Evolutionary conservation across 1,284 basidiomycete genomes (phyloP), one percentile per base, ranked within the genome.

Genomic region (Tetrapyrgos nigripes): DNA sequence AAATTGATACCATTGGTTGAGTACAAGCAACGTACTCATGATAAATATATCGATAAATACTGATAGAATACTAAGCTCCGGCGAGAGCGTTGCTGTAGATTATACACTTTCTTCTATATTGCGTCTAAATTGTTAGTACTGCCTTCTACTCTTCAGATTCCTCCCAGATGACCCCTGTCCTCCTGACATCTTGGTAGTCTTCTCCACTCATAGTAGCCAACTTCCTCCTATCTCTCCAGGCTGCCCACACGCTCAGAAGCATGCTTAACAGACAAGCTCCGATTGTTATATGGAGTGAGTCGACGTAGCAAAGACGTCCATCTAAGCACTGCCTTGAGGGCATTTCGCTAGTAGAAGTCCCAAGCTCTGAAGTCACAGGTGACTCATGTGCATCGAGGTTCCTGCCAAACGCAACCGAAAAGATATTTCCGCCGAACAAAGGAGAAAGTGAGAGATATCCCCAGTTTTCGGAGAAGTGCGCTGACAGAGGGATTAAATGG

Each of bases 401-500:
- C 43, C 77, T 77, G 1, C 95, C 95, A 68, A 96, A 97, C 44
- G 91, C 78, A 40, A 96, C 68, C 43, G 93, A 94, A 74, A 96
- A 93, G 1, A 94, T 53, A 75, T 96, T 97, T 0, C 92, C 92
- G 6, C 91, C 92, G 2, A 95, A 50, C 58, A 94, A 82, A 1
- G 95, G 93, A 0, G 90, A 84, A 19, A 95, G 74, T 6, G 85
- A 86, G 27, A 91, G 81, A 69, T 85, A 92, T 17, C 95, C 95
- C 88, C 88, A 96, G 72, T 96, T 97, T 75, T 94, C 89, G 3
- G 87, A 87, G 66, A 93, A 88, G 66, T 89, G 88, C 14, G 76
- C 87, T 88, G 60, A 60, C 14, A 33, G 14, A 33, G 43, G 50
- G 31, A 40, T n/a, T 10, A 37, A 28, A 47, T 24, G 48, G 11